Evolutionary conservation across 2,329 filamentous ascomycete species (phyloP), one percentile per base, ranked within the genome.

Genomic region (Erysiphe neolycopersici): DNA sequence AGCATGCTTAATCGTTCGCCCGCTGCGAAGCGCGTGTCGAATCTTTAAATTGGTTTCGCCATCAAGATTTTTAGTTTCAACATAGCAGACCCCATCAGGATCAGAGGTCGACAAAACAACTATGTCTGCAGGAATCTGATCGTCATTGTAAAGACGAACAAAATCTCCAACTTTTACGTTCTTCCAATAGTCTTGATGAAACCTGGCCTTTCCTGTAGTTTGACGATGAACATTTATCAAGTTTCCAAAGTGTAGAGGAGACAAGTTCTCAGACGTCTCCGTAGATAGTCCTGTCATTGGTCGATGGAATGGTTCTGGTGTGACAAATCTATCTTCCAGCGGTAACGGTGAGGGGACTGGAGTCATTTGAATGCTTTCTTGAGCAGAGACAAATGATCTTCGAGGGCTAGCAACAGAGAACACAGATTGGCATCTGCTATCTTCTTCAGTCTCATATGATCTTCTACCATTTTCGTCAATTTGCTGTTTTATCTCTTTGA

Each of bases 41-140:
- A 94, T 84, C 61, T 98, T 98, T 48, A 98, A 64, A 54, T 98
- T 98, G 2, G 89, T 98, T 62, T 98, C 89, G 42, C 89, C 89
- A 55, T 98, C 89, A 64, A 98, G 59, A 57, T 93, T 95, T 65
- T 95, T 98, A 2, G 89, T 98, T 61, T 98, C 89, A 18, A 98
- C 79, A 53, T 94, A 98, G 60, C 89, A 98, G 33, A 82, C 82
- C 42, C 89, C 89, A 53, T 98, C 89, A 0, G 79, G 70, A 53
- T 95, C 89, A 2, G 89, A 93, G 0, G 89, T 95, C 2, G 89
- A 81, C 19, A 98, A 63, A 38, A 98, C 79, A 41, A 95, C 77
- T 40, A 98, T 66, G 60, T 98, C 89, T 41, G 89, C 87, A 1
- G 89, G 91, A 19, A 98, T 73, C 52, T 92, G 84, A 54, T 98